Percentiles rank a stretch among this genome's conserved stretches.
Conservation (phyloP, 179 eudicot genomes). For the Camellia oleifera region DNA sequence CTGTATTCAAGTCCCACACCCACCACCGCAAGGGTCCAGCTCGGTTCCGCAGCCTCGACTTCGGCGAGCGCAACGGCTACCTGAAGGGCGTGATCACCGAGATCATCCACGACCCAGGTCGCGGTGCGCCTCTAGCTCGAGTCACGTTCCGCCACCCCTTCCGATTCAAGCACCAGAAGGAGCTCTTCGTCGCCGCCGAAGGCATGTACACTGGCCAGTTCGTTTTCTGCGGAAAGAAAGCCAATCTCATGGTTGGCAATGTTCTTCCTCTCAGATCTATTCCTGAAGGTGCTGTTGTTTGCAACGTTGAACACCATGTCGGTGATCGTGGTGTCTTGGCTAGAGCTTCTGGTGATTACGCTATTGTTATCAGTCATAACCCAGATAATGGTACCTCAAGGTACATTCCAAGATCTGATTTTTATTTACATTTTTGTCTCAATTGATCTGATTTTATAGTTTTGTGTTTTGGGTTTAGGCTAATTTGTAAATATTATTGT, state of each 20-base stretch:
- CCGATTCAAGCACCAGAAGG: no score
- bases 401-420: constrained; percentile 17
- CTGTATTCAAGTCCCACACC: no score
- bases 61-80: no score
- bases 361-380: constrained; percentile 51
- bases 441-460: not conserved
- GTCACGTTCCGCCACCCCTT: no score
- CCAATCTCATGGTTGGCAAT: constrained; percentile 47
- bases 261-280: constrained; percentile 46
- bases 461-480: not conserved
- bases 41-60: no score
- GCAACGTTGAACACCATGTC: constrained; percentile 56
- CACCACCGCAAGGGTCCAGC: no score
- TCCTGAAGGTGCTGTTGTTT: constrained; percentile 57
- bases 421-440: not conserved
- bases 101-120: no score
- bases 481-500: not conserved
- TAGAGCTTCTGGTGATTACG: constrained; percentile 40
- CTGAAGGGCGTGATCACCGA: no score
- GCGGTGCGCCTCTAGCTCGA: no score
- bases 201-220: no score
- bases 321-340: constrained; percentile 51
- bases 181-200: no score
- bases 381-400: constrained; percentile 50
- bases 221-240: constrained; percentile 57